Base-by-base conservation (phyloP, 2,329 filamentous ascomycete genomes). In the Fusarium globosum region DNA sequence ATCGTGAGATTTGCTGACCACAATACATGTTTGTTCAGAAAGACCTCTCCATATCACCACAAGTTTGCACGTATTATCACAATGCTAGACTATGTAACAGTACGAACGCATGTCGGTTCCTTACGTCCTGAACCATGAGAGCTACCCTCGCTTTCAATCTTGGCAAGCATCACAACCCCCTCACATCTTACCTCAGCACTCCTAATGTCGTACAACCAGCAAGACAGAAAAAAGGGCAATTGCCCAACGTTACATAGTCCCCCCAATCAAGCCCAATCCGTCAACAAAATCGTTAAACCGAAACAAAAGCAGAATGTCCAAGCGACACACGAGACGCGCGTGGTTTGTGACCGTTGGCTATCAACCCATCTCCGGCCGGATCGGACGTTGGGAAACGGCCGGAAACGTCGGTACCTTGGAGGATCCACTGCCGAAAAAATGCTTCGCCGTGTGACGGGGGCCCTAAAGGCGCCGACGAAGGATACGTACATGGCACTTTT, bases 331-430 rank as follows among this genome's bases (percentile, higher is more conserved):
- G 16, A 41, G 28, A 59, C n/a, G 20, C 43, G 49, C 48, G 57
- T 64, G 63, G 57, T 61, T 49, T 68, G 36, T 33, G 33, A 42
- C 59, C 64, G 58, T 57, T 63, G 61, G 48, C 61, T 57, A 43
- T 21, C 33, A 52, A 41, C 23, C 26, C 16, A 51, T 55, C 28
- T 45, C 36, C 41, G 45, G 55, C 68, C 59, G 65, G 68, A 72
- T 72, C 73, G 65, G 63, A 66, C 53, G 57, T 72, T 49, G 45
- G 49, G 36, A 51, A 51, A 56, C 74, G 72, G 61, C 76, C 76
- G 76, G 76, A 78, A 77, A 66, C 70, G 70, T 78, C 76, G 76
- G 76, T 65, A 60, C 41, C 52, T 38, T 49, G 33, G 45, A 26
- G 71, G 68, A 53, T 61, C 73, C 64, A 71, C 68, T 55, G 30